A percentile compares a stretch with the other conserved stretches of the same genome.
Evolutionary conservation across 176 grass and related monocot species (phyloP).

Genomic region (Saccharum spontaneum): DNA sequence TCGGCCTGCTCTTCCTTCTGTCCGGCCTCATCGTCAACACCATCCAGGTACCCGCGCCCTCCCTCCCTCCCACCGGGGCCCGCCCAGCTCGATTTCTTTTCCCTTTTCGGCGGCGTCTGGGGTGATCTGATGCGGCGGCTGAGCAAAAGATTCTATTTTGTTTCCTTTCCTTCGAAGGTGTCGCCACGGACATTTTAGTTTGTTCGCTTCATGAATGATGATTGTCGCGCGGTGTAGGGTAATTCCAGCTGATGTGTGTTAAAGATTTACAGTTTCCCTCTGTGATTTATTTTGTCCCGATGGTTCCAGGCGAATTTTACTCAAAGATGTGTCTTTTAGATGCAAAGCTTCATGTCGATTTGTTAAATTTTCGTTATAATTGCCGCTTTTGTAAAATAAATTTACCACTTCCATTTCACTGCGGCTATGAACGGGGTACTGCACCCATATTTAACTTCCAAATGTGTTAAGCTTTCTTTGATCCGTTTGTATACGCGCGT

Average conservation of each 20-base stretch:
- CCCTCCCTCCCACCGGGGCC: neutral
- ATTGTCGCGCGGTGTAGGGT: neutral
- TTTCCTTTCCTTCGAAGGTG: too few species aligned
- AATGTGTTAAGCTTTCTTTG: neutral
- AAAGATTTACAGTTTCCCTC: neutral
- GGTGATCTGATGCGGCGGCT: conserved; percentile 28
- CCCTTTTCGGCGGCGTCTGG: neutral
- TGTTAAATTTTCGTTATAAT: neutral
- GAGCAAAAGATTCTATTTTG: conserved; percentile 17
- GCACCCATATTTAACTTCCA: neutral
- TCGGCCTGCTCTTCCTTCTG: conserved; percentile 80
- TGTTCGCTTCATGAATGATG: neutral
- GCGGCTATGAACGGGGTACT: neutral
- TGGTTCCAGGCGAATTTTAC: neutral
- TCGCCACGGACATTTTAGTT: neutral
- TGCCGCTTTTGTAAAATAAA: neutral
- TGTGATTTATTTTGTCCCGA: neutral
- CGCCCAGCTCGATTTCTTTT: conserved; percentile 4
- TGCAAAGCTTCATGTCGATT: neutral
- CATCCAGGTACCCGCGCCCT: conserved; percentile 34
- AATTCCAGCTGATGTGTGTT: neutral
- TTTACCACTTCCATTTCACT: neutral
- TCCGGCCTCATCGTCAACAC: conserved; percentile 62
- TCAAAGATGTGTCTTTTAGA: neutral
- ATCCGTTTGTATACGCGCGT: neutral